A percentile compares a stretch with the other conserved stretches of the same genome.
phyloP scores from a whole-genome alignment of 2,329 filamentous ascomycete species.

The Fusarium virguliforme region DNA sequence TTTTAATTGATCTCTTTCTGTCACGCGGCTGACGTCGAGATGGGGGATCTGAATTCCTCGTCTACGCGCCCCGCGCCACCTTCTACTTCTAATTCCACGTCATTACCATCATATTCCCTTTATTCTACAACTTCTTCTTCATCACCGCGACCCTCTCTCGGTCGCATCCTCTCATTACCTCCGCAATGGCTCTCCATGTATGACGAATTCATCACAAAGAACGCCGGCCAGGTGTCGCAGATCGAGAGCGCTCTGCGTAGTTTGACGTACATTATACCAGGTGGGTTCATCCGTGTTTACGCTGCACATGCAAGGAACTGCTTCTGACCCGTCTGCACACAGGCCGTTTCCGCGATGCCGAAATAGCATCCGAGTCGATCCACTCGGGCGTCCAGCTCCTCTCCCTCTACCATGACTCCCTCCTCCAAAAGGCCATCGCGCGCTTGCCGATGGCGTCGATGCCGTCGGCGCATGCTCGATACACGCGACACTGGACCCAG shows the following conservation, averaged over 20 bases:
- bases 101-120: constrained; percentile 27
- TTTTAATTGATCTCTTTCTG: constrained; percentile 27
- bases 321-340: constrained; percentile 29
- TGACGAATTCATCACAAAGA: constrained; percentile 93
- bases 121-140: constrained; percentile 28
- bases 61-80: constrained; percentile 41
- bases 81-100: constrained; percentile 41
- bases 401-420: constrained; percentile 91
- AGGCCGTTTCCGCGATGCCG: constrained; percentile 91
- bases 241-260: constrained; percentile 95
- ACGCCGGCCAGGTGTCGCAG: constrained; percentile 92
- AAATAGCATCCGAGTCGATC: constrained; percentile 93
- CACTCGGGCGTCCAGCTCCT: constrained; percentile 92
- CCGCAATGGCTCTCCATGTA: constrained; percentile 81
- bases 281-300: constrained; percentile 58
- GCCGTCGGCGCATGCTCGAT: constrained; percentile 74
- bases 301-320: not conserved
- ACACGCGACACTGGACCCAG: constrained; percentile 77
- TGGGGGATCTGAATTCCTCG: constrained; percentile 44
- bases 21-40: constrained; percentile 16
- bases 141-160: constrained; percentile 46
- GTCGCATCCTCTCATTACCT: constrained; percentile 69
- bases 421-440: constrained; percentile 79
- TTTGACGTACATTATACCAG: constrained; percentile 95
- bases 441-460: constrained; percentile 69